phyloP scores from a whole-genome alignment of 108 stramenopile genomes.

The Skeletonema grethae region DNA sequence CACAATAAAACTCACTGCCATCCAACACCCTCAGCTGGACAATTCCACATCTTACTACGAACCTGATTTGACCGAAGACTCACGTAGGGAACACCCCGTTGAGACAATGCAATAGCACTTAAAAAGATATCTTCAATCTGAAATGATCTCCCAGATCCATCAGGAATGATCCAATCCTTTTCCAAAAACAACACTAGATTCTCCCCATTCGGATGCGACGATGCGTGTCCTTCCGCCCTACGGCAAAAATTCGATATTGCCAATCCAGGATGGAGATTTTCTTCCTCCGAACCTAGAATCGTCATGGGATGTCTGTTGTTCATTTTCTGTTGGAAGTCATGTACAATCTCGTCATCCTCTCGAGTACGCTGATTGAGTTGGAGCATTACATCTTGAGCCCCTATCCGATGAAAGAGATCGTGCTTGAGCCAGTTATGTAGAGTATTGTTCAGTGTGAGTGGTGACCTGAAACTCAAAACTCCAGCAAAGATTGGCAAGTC shows the following conservation, averaged over 20 bases:
- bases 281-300: not conserved
- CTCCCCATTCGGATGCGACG: not conserved
- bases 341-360: slow-evolving; percentile 1
- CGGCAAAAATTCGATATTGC: slow-evolving; percentile 14
- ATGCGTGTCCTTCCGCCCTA: not conserved
- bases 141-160: not conserved
- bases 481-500: slow-evolving; percentile 11
- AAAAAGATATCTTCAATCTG: not conserved
- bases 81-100: slow-evolving; percentile 4
- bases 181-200: slow-evolving; percentile 10
- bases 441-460: not conserved
- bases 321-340: not conserved
- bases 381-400: not conserved
- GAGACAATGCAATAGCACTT: slow-evolving; percentile 1
- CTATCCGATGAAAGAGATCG: not conserved
- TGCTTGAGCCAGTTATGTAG: not conserved
- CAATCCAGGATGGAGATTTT: slow-evolving; percentile 6
- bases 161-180: slow-evolving; percentile 5
- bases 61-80: not conserved
- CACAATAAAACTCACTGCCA: not conserved
- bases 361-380: slow-evolving; percentile 2
- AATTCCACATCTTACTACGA: not conserved
- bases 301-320: not conserved
- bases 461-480: slow-evolving; percentile 3
- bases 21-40: slow-evolving; percentile 3